Evolutionary conservation across 1,284 basidiomycete species (phyloP).

Genomic region (Irpex sp.): DNA sequence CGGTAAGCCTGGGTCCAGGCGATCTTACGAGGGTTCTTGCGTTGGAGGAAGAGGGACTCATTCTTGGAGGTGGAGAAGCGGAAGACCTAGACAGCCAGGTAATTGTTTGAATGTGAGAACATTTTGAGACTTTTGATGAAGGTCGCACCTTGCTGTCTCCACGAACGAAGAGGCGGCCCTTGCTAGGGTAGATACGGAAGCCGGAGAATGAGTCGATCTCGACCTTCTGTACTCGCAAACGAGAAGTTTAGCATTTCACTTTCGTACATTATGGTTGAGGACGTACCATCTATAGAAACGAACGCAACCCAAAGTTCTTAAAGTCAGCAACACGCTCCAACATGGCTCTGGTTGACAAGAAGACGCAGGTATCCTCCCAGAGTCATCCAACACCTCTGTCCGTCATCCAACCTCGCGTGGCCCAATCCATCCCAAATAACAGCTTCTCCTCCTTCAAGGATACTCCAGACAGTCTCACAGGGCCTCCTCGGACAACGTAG

Average conservation of each 20-base stretch:
- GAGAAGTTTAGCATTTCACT: constrained; percentile 13
- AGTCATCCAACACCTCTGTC: constrained; percentile 37
- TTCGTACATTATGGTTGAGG: constrained; percentile 7
- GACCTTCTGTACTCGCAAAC: constrained; percentile 75
- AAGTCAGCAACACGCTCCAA: background rate
- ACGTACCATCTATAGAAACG: background rate
- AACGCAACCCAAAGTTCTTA: background rate
- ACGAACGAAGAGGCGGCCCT: constrained; percentile 94
- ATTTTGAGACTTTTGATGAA: background rate
- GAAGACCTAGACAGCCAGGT: constrained; percentile 67
- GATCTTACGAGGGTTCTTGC: constrained; percentile 99
- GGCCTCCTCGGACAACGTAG: constrained; percentile 11
- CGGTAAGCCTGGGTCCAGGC: constrained; percentile 98
- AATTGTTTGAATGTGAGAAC: background rate
- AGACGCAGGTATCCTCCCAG: background rate
- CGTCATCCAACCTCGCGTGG: constrained; percentile 40
- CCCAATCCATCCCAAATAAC: constrained; percentile 19
- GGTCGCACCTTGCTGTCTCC: constrained; percentile 90
- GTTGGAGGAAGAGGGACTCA: constrained; percentile 96
- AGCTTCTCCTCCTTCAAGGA: constrained; percentile 6
- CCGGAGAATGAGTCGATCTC: constrained; percentile 97
- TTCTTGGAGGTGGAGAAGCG: constrained; percentile 89
- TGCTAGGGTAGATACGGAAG: constrained; percentile 94
- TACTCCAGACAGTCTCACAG: constrained; percentile 2
- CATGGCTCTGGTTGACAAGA: background rate